phyloP scores from a whole-genome alignment of 192 early-diverging fungal species.

The Linderina pennispora region DNA sequence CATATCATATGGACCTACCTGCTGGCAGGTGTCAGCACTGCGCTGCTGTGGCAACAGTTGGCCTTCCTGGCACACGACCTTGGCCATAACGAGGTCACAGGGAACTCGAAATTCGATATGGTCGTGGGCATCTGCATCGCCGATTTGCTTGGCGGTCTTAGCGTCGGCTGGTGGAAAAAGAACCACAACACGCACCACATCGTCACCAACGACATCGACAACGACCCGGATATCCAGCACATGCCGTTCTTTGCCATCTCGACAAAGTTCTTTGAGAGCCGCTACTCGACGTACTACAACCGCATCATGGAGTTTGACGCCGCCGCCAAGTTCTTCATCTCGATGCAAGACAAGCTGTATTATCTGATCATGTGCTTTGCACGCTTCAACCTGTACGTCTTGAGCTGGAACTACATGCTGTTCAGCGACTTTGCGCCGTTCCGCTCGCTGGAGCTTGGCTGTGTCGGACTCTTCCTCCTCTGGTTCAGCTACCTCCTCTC shows the following conservation, averaged over 20 bases:
- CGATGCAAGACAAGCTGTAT: constrained; percentile 80
- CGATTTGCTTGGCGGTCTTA: constrained; percentile 80
- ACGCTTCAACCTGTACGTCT: constrained; percentile 86
- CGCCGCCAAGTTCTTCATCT: constrained; percentile 66
- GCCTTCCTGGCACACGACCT: constrained; percentile 93
- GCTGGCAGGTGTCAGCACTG: constrained; percentile 53
- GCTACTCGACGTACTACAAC: constrained; percentile 89
- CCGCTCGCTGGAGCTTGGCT: constrained; percentile 66
- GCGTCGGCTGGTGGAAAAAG: constrained; percentile 96
- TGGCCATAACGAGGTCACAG: constrained; percentile 92
- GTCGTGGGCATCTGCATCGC: constrained; percentile 77
- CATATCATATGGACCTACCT: constrained; percentile 29
- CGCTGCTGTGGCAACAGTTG: constrained; percentile 83
- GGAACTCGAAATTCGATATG: constrained; percentile 65
- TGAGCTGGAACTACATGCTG: constrained; percentile 64
- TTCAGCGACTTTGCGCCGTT: constrained; percentile 61
- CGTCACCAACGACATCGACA: constrained; percentile 86
- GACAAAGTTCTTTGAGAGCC: constrained; percentile 65
- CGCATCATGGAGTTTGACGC: constrained; percentile 76
- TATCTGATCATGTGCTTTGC: constrained; percentile 83
- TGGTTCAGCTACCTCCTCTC: constrained; percentile 76
- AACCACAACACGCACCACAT: constrained; percentile 98
- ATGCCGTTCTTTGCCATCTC: constrained; percentile 92
- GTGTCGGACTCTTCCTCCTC: constrained; percentile 66
- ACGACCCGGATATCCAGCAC: constrained; percentile 98